Evolutionary conservation across 2,329 filamentous ascomycete genomes (phyloP).

Genomic region (Xenosphaeropsis pyriputrescens): DNA sequence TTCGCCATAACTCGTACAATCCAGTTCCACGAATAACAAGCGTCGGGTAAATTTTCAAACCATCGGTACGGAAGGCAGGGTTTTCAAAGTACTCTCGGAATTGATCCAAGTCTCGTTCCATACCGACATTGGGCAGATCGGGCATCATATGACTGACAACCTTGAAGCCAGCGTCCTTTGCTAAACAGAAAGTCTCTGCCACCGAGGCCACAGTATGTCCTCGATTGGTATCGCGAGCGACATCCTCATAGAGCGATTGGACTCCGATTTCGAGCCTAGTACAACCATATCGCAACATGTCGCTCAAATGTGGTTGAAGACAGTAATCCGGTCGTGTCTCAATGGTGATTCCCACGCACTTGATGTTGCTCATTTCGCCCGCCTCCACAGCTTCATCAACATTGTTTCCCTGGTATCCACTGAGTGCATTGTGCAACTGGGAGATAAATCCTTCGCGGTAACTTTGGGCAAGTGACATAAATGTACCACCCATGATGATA

Average conservation of each 20-base stretch:
- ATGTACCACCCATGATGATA: conserved; percentile 98
- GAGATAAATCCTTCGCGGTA: conserved; percentile 92
- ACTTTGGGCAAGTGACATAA: conserved; percentile 85
- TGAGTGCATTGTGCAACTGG: conserved; percentile 91
- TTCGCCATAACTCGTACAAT: conserved; percentile 93
- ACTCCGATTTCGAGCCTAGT: conserved; percentile 90
- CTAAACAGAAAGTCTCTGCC: conserved; percentile 90
- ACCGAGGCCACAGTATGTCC: conserved; percentile 93
- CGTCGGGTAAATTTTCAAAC: conserved; percentile 95
- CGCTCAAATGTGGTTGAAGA: conserved; percentile 82
- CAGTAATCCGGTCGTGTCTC: conserved; percentile 97
- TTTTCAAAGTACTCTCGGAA: conserved; percentile 98
- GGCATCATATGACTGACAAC: conserved; percentile 99
- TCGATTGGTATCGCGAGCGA: conserved; percentile 93
- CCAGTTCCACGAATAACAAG: conserved; percentile 94
- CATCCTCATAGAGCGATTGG: conserved; percentile 93
- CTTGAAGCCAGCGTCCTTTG: conserved; percentile 97
- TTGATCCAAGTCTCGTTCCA: conserved; percentile 94
- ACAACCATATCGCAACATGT: conserved; percentile 96
- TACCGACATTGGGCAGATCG: conserved; percentile 91
- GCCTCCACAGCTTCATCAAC: conserved; percentile 93
- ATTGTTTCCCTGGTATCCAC: conserved; percentile 84
- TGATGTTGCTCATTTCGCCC: conserved; percentile 91
- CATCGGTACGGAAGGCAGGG: conserved; percentile 89
- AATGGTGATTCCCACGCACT: conserved; percentile 97